Percentiles rank a stretch among this genome's conserved stretches.
Evolutionary conservation across 225 moss, liverwort and hornwort genomes (phyloP).

Genomic region (Physcomitrium patens): DNA sequence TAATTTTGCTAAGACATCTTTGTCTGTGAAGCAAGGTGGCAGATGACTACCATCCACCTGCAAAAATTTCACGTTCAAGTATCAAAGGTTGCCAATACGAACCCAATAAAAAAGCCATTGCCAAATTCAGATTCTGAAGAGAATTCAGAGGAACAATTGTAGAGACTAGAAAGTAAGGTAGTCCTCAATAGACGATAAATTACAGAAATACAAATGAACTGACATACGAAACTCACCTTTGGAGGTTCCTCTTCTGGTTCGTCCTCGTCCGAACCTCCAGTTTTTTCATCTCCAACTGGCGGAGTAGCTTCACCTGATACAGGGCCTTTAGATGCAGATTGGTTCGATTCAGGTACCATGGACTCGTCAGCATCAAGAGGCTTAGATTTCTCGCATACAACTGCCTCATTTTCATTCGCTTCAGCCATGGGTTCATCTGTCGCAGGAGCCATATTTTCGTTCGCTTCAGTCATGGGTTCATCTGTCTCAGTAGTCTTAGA

Average conservation of each 20-base stretch:
- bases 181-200: background rate
- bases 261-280: conserved; percentile 28
- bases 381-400: conserved; percentile 13
- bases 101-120: background rate
- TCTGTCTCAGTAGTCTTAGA: conserved; percentile 6
- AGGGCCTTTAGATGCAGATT: conserved; percentile 19
- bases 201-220: background rate
- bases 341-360: conserved; percentile 11
- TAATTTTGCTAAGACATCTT: conserved; percentile 70
- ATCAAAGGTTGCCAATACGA: background rate
- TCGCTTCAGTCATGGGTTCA: conserved; percentile 13
- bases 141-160: background rate
- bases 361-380: conserved; percentile 17
- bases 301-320: conserved; percentile 30
- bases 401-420: conserved; percentile 12
- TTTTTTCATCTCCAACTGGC: conserved; percentile 18
- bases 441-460: conserved; percentile 6
- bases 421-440: too few relatives aligned
- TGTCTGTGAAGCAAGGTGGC: conserved; percentile 86
- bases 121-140: background rate
- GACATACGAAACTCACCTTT: conserved; percentile 29
- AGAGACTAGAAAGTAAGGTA: background rate
- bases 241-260: conserved; percentile 32
- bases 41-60: conserved; percentile 96
- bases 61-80: conserved; percentile 5